Percentiles rank a stretch among this genome's conserved stretches.
phyloP scores from a whole-genome alignment of 805 yeast species.

The Myxozyma vanderwaltii region DNA sequence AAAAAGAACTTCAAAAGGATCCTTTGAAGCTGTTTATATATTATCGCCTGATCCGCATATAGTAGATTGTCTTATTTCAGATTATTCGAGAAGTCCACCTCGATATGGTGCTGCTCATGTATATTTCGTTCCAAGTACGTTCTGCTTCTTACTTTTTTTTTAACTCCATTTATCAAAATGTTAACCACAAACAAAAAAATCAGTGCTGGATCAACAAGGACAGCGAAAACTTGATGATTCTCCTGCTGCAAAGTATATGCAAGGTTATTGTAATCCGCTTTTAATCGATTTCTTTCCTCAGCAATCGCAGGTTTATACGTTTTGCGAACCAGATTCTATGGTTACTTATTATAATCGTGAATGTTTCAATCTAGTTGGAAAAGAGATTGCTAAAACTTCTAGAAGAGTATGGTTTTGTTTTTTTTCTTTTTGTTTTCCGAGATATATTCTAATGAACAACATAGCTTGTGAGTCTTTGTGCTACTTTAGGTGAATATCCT shows the following conservation, averaged over 20 bases:
- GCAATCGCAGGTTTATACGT: slow-evolving; percentile 71
- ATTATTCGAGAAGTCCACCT: slow-evolving; percentile 63
- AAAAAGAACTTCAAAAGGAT: slow-evolving; percentile 59
- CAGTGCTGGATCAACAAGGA: slow-evolving; percentile 30
- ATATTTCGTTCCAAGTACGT: slow-evolving; percentile 65
- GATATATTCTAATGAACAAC: background rate
- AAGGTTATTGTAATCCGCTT: slow-evolving; percentile 45
- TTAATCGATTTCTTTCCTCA: slow-evolving; percentile 61
- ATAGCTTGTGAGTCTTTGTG: slow-evolving; percentile 69
- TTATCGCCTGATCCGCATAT: slow-evolving; percentile 69
- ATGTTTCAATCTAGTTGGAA: slow-evolving; percentile 62
- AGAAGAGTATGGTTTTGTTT: slow-evolving; percentile 42
- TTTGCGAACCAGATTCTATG: slow-evolving; percentile 61
- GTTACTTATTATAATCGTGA: slow-evolving; percentile 70
- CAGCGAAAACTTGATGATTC: slow-evolving; percentile 36
- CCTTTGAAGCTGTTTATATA: slow-evolving; percentile 78
- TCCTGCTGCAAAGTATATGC: slow-evolving; percentile 37
- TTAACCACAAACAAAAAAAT: background rate
- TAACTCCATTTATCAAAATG: background rate
- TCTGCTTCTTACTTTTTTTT: slow-evolving; percentile 39
- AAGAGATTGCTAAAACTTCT: slow-evolving; percentile 62
- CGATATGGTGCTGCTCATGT: slow-evolving; percentile 76
- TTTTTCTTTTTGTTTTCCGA: background rate
- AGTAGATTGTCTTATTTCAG: slow-evolving; percentile 76
- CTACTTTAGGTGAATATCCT: slow-evolving; percentile 85